A percentile compares a stretch with the other conserved stretches of the same genome.
phyloP scores from a whole-genome alignment of 2,329 filamentous ascomycete genomes.

The Fusarium buxicola region DNA sequence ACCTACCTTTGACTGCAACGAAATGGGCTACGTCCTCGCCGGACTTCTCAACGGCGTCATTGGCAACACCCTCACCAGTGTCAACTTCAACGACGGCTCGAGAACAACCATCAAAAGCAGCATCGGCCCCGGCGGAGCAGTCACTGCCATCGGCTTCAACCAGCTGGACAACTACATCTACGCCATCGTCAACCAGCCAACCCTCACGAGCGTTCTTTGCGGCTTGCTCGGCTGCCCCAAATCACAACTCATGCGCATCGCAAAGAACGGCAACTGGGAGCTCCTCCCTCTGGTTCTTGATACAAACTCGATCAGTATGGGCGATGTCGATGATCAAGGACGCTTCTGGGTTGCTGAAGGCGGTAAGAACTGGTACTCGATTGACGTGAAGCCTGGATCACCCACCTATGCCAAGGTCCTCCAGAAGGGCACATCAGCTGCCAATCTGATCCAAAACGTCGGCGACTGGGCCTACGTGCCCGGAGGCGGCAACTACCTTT shows the following conservation, averaged over 20 bases:
- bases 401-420: constrained; percentile 9
- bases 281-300: background rate
- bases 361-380: constrained; percentile 20
- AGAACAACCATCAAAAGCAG: background rate
- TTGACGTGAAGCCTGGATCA: constrained; percentile 14
- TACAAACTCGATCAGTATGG: constrained; percentile 15
- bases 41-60: background rate
- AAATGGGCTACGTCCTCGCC: constrained; percentile 21
- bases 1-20: constrained; percentile 31
- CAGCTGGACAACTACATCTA: constrained; percentile 40
- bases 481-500: constrained; percentile 30
- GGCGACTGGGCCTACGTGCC: constrained; percentile 37
- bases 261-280: constrained; percentile 14
- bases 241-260: constrained; percentile 30
- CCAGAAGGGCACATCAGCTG: background rate
- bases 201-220: background rate
- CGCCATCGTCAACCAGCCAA: constrained; percentile 5
- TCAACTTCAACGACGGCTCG: constrained; percentile 16
- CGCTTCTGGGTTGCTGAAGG: constrained; percentile 22
- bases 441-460: background rate
- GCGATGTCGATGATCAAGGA: constrained; percentile 30
- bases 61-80: constrained; percentile 2
- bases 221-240: background rate
- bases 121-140: constrained; percentile 11
- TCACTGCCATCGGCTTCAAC: constrained; percentile 41